These are phyloP conservation scores for Lichtheimia ramosa DNA, from an alignment of 371 early-diverging fungal genomes.

Conservation along the genomic window DNA sequence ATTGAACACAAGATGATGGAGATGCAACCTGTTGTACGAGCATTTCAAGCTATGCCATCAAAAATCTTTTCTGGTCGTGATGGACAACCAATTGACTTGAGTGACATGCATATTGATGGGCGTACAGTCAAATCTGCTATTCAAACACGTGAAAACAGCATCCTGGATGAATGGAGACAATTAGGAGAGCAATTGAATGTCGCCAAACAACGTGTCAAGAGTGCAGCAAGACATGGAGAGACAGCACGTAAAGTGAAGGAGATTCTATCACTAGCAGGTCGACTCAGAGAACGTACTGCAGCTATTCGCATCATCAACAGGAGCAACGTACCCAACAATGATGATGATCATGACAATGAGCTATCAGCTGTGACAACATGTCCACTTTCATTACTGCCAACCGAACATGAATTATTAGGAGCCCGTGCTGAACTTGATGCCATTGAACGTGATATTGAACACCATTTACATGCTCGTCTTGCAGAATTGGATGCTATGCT, in stretches of 20 bases:
- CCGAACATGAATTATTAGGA: slow-evolving; percentile 39
- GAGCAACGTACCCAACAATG: slow-evolving; percentile 6
- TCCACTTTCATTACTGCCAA: slow-evolving; percentile 38
- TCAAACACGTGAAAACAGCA: slow-evolving; percentile 21
- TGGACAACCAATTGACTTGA: slow-evolving; percentile 21
- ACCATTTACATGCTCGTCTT: slow-evolving; percentile 35
- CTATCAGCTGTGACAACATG: slow-evolving; percentile 30
- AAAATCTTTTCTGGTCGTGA: slow-evolving; percentile 31
- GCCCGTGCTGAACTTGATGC: slow-evolving; percentile 40
- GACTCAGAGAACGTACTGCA: slow-evolving; percentile 40
- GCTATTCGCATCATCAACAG: slow-evolving; percentile 29
- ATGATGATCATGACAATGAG: slow-evolving; percentile 16
- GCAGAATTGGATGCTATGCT: slow-evolving; percentile 43
- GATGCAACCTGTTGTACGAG: slow-evolving; percentile 38
- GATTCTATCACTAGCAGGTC: slow-evolving; percentile 41
- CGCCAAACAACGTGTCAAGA: slow-evolving; percentile 23
- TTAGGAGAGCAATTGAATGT: slow-evolving; percentile 28
- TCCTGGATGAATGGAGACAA: slow-evolving; percentile 38
- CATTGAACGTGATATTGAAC: slow-evolving; percentile 45
- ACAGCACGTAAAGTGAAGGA: slow-evolving; percentile 50
- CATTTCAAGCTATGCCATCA: slow-evolving; percentile 37
- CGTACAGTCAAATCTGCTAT: slow-evolving; percentile 26
- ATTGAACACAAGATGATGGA: slow-evolving; percentile 36
- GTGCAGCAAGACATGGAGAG: slow-evolving; percentile 32
- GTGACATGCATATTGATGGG: slow-evolving; percentile 25